A percentile compares a stretch with the other conserved stretches of the same genome.
These are phyloP conservation scores for Alternaria metachromatica DNA, from an alignment of 2,329 filamentous ascomycete species.

Conservation along the genomic window DNA sequence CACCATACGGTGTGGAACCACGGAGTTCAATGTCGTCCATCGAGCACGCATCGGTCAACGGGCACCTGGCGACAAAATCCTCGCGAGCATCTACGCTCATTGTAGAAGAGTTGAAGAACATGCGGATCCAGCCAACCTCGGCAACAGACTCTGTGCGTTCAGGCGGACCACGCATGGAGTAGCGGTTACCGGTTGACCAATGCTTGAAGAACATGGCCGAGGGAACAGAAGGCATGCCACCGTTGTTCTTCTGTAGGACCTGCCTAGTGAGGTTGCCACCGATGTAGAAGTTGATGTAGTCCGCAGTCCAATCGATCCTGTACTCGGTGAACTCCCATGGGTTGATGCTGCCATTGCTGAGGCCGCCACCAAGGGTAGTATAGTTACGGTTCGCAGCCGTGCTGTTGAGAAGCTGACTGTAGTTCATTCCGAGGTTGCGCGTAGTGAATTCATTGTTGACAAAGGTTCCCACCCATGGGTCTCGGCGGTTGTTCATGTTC, in stretches of 20 bases:
- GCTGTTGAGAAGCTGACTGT: conserved; percentile 43
- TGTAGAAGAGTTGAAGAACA: conserved; percentile 59
- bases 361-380: conserved; percentile 43
- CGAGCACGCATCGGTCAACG: conserved; percentile 37
- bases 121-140: conserved; percentile 55
- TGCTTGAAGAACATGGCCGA: conserved; percentile 55
- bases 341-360: conserved; percentile 39
- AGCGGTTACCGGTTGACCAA: conserved; percentile 56
- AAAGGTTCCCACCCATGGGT: conserved; percentile 51
- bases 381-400: conserved; percentile 45
- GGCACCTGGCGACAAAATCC: conserved; percentile 10
- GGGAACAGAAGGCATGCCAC: conserved; percentile 50
- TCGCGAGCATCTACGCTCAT: conserved; percentile 32
- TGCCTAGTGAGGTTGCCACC: conserved; percentile 47
- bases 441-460: conserved; percentile 50
- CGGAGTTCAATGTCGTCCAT: conserved; percentile 46
- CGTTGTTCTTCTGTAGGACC: conserved; percentile 42
- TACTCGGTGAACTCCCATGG: conserved; percentile 57
- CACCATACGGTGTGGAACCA: conserved; percentile 35
- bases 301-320: conserved; percentile 56
- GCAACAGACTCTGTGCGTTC: conserved; percentile 45
- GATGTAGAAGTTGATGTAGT: conserved; percentile 54
- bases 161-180: conserved; percentile 56
- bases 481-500: conserved; percentile 50
- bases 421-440: conserved; percentile 49